These are phyloP conservation scores for Rhodotorula mucilaginosa DNA, from an alignment of 1,284 basidiomycete species.

Conservation along the genomic window DNA sequence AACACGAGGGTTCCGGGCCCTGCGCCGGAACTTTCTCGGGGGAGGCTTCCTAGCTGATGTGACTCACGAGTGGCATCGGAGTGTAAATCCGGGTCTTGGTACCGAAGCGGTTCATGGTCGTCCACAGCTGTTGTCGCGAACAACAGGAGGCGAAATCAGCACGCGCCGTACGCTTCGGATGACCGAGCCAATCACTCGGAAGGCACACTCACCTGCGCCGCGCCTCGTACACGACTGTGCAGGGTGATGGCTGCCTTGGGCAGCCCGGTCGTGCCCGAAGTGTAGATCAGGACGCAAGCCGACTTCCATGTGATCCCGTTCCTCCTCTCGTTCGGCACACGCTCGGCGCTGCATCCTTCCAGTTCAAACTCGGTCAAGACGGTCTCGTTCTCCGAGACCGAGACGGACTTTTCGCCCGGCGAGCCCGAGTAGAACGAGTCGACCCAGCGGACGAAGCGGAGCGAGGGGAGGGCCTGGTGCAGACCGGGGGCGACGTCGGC, in stretches of 20 bases:
- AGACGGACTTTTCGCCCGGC: constrained; percentile 5
- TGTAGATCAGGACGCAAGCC: constrained; percentile 37
- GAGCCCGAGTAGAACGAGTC: constrained; percentile 40
- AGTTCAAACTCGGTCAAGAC: constrained; percentile 6
- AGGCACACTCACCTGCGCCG: constrained; percentile 34
- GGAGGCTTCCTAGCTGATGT: too few relatives aligned
- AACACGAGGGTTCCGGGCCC: too few relatives aligned
- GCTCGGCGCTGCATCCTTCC: constrained; percentile 1
- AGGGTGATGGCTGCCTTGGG: constrained; percentile 48
- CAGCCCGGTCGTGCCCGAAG: constrained; percentile 41
- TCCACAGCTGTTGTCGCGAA: constrained; percentile 17
- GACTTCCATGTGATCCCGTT: constrained; percentile 35
- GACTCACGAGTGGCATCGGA: constrained; percentile 45
- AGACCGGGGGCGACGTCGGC: constrained; percentile 41
- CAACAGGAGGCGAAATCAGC: too few relatives aligned
- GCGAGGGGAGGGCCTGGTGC: constrained; percentile 21
- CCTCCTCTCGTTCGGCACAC: constrained; percentile 27
- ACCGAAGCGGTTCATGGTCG: constrained; percentile 24
- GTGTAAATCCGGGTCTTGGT: constrained; percentile 46
- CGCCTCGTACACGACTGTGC: constrained; percentile 46
- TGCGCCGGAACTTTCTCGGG: too few relatives aligned
- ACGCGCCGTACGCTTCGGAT: too few relatives aligned
- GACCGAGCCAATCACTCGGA: too few relatives aligned
- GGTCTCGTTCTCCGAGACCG: constrained; percentile 9
- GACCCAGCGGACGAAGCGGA: constrained; percentile 44